These are phyloP conservation scores for Canariomyces notabilis DNA, from an alignment of 2,329 filamentous ascomycete species.

Conservation along the genomic window DNA sequence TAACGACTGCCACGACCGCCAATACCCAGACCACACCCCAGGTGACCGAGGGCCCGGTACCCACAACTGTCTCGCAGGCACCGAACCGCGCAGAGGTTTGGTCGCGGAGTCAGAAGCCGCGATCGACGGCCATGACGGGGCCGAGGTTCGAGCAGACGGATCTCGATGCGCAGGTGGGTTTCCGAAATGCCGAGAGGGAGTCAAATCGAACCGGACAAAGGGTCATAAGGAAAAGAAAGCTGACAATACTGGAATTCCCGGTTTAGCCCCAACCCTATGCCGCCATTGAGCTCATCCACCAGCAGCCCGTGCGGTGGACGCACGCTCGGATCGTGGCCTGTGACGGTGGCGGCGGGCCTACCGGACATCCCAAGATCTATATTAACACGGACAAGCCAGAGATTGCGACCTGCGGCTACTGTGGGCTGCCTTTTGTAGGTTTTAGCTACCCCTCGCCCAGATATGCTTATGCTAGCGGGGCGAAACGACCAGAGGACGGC, in stretches of 20 bases:
- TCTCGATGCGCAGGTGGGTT: conserved; percentile 76
- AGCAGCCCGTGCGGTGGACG: conserved; percentile 90
- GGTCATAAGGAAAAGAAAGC: conserved; percentile 5
- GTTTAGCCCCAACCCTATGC: conserved; percentile 88
- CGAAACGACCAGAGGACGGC: neutral
- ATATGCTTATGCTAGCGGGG: neutral
- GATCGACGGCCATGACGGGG: conserved; percentile 81
- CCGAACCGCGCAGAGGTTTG: conserved; percentile 79
- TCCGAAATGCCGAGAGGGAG: neutral
- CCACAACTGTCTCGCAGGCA: conserved; percentile 63
- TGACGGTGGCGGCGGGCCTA: conserved; percentile 84
- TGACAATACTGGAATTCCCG: conserved; percentile 32
- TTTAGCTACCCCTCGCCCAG: neutral
- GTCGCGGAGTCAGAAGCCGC: conserved; percentile 79
- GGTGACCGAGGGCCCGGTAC: conserved; percentile 37
- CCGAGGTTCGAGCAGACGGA: conserved; percentile 97
- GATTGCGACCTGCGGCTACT: conserved; percentile 87
- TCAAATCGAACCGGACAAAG: neutral
- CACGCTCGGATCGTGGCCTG: conserved; percentile 77
- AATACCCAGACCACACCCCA: conserved; percentile 36
- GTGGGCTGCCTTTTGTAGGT: conserved; percentile 85
- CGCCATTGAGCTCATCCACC: conserved; percentile 93
- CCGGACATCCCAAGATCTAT: conserved; percentile 88
- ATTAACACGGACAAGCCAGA: conserved; percentile 98
- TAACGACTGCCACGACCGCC: conserved; percentile 33